These are phyloP conservation scores for Hypomontagnella monticulosa DNA, from an alignment of 495 filamentous ascomycete species.

Conservation along the genomic window DNA sequence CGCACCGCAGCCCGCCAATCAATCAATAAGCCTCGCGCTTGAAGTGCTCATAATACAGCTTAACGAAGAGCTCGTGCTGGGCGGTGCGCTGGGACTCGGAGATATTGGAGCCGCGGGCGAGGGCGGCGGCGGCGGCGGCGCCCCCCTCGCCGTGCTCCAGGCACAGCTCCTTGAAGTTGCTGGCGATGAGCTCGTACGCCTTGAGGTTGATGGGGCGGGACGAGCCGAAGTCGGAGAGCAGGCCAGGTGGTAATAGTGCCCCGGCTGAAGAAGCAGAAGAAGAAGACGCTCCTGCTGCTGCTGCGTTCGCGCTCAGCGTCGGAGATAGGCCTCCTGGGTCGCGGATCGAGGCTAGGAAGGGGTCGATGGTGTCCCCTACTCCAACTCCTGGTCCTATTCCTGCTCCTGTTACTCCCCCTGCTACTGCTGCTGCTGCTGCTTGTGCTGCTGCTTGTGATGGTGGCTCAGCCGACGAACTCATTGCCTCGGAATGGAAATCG, in stretches of 20 bases:
- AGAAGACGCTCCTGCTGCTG: not conserved
- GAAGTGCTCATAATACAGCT: slow-evolving; percentile 35
- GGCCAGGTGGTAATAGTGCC: not conserved
- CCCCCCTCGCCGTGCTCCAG: slow-evolving; percentile 16
- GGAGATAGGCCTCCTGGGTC: not conserved
- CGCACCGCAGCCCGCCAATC: not conserved
- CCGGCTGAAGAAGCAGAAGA: not conserved
- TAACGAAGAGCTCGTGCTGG: slow-evolving; percentile 36
- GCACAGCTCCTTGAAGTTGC: slow-evolving; percentile 28
- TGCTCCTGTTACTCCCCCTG: no score
- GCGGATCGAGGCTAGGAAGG: slow-evolving; percentile 7
- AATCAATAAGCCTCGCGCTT: slow-evolving; percentile 23
- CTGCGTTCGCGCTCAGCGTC: not conserved
- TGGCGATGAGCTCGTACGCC: slow-evolving; percentile 36
- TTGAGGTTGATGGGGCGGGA: slow-evolving; percentile 27
- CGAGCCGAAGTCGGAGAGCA: slow-evolving; percentile 21
- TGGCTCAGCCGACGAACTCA: slow-evolving; percentile 4
- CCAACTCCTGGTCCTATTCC: no score
- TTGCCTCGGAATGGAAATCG: slow-evolving; percentile 23
- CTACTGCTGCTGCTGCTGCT: no score
- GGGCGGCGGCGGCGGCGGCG: not conserved
- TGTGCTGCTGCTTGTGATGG: no score
- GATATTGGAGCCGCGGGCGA: slow-evolving; percentile 14
- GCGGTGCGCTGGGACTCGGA: slow-evolving; percentile 33
- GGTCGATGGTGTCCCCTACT: not conserved